phyloP scores from a whole-genome alignment of 2,329 filamentous ascomycete species.

The Epichloe sylvatica region DNA sequence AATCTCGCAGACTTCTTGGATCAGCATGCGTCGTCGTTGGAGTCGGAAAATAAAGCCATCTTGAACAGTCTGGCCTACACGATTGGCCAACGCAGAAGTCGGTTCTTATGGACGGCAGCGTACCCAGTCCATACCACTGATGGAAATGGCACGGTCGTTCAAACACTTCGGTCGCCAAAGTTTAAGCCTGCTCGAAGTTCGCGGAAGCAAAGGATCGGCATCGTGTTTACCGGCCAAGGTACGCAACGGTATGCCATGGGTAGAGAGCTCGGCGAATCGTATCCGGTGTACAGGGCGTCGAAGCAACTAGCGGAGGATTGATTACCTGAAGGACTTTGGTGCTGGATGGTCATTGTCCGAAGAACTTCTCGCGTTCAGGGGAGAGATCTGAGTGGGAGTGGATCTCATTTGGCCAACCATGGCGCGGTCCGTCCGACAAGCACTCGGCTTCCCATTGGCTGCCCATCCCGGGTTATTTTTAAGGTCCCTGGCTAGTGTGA shows the following conservation, averaged over 20 bases:
- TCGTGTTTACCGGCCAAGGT: constrained; percentile 22
- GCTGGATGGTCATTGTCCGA: not conserved
- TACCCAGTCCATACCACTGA: no score
- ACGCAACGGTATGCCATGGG: constrained; percentile 16
- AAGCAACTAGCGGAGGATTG: no score
- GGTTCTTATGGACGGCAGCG: no score
- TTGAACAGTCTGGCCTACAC: no score
- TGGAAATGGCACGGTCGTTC: no score
- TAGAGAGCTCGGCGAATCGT: not conserved
- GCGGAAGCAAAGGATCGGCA: constrained; percentile 1
- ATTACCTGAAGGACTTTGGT: not conserved
- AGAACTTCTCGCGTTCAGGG: constrained; percentile 2
- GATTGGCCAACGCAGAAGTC: no score
- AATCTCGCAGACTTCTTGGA: no score
- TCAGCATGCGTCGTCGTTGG: no score
- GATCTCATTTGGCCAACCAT: not conserved
- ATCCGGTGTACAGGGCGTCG: no score
- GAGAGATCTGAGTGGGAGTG: constrained; percentile 13
- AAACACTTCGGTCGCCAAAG: no score
- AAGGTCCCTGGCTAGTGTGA: not conserved
- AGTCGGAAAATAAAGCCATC: no score
- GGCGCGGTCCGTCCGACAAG: not conserved
- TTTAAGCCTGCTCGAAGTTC: no score
- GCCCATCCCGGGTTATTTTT: not conserved
- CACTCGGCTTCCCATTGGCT: not conserved